phyloP scores from a whole-genome alignment of 1,284 basidiomycete genomes.

The Leccinum griseonigrum region DNA sequence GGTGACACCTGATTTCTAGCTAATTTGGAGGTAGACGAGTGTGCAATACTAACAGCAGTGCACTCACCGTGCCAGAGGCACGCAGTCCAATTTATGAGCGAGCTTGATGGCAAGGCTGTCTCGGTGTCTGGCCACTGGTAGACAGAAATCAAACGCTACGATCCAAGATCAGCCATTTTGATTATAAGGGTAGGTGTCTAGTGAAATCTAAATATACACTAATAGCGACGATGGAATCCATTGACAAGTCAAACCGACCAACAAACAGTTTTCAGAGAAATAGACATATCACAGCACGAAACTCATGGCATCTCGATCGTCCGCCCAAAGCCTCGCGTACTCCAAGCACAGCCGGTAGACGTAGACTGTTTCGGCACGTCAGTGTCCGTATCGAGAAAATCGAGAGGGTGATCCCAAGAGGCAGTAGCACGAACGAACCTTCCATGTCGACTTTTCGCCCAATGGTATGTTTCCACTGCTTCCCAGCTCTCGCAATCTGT shows the following conservation, averaged over 20 bases:
- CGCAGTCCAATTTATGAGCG: too few species aligned
- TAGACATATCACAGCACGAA: slow-evolving; percentile 35
- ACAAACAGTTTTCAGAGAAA: not conserved
- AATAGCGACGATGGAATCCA: not conserved
- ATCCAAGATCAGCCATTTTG: not conserved
- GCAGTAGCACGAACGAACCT: slow-evolving; percentile 43
- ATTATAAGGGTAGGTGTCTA: not conserved
- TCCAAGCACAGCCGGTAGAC: slow-evolving; percentile 89
- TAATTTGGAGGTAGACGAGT: too few species aligned
- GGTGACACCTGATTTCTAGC: too few species aligned
- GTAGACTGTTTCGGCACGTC: slow-evolving; percentile 50
- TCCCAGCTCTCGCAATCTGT: slow-evolving; percentile 83
- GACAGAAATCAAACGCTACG: too few species aligned
- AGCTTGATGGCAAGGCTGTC: too few species aligned
- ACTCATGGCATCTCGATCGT: slow-evolving; percentile 75
- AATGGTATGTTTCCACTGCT: slow-evolving; percentile 84
- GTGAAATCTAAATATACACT: not conserved
- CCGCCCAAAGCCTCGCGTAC: slow-evolving; percentile 81
- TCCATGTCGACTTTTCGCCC: slow-evolving; percentile 88
- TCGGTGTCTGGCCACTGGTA: too few species aligned
- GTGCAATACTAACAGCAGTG: too few species aligned
- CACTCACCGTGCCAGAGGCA: too few species aligned
- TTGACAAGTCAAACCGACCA: not conserved
- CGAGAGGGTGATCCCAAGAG: slow-evolving; percentile 6
- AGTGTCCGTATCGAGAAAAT: not conserved